Evolutionary conservation across 2,329 filamentous ascomycete species (phyloP).

Genomic region (Domatiomyces globalis): DNA sequence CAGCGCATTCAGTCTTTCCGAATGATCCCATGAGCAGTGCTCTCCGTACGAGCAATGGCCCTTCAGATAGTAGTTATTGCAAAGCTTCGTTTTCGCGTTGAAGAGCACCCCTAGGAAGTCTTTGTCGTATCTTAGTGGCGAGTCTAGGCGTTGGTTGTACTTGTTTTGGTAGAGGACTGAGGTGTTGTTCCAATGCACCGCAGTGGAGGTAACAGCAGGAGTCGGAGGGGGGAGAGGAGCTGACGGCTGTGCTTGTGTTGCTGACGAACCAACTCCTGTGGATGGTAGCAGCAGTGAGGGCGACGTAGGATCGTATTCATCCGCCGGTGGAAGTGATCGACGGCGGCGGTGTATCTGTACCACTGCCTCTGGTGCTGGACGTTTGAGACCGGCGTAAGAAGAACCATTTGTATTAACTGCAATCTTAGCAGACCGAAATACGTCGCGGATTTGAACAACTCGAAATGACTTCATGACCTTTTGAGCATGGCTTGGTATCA

Average conservation of each 20-base stretch:
- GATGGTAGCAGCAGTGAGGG: conserved; percentile 1
- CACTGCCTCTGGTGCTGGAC: conserved; percentile 7
- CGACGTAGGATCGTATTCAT: conserved; percentile 11
- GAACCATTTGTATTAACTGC: conserved; percentile 16
- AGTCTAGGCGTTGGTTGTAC: conserved; percentile 44
- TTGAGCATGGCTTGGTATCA: conserved; percentile 26
- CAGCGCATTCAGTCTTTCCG: conserved; percentile 5
- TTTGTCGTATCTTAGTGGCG: conserved; percentile 29
- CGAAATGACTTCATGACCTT: conserved; percentile 14
- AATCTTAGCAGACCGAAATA: conserved; percentile 43
- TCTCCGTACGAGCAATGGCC: conserved; percentile 35
- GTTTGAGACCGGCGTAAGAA: conserved; percentile 7
- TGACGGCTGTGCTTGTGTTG: conserved; percentile 22
- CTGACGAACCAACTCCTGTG: conserved; percentile 7
- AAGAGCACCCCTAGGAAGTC: conserved; percentile 31
- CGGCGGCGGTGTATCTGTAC: conserved; percentile 1
- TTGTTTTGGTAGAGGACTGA: conserved; percentile 21
- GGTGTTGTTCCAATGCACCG: not conserved
- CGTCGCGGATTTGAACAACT: conserved; percentile 32
- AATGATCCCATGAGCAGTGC: conserved; percentile 13
- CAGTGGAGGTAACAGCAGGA: not conserved
- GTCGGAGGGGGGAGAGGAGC: conserved; percentile 10
- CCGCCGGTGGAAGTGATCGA: conserved; percentile 1
- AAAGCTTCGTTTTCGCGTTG: conserved; percentile 46
- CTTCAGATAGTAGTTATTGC: conserved; percentile 47